phyloP scores from a whole-genome alignment of 2,329 filamentous ascomycete species.

The Aspergillus fructus region DNA sequence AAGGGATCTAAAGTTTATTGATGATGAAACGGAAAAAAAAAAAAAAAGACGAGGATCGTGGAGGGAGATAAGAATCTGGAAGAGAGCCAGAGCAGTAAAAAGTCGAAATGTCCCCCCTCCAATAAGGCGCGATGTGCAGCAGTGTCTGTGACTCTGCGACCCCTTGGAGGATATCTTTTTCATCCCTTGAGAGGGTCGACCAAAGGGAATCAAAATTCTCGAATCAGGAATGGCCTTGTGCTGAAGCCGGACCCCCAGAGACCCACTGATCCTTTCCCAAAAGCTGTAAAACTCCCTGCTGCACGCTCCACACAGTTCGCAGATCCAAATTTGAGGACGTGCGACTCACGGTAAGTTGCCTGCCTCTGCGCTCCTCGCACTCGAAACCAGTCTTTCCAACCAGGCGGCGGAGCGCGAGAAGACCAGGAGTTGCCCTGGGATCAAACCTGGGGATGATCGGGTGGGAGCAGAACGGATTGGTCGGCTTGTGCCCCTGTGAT shows the following conservation, averaged over 20 bases:
- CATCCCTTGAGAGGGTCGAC: background rate
- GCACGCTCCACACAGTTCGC: slow-evolving; percentile 23
- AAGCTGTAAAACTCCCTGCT: slow-evolving; percentile 5
- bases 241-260: slow-evolving; percentile 5
- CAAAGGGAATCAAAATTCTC: slow-evolving; percentile 2
- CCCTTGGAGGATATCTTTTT: background rate
- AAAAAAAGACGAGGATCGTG: background rate
- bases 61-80: slow-evolving; percentile 1
- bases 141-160: background rate
- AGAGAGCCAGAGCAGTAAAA: background rate
- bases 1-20: background rate
- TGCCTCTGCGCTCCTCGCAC: background rate
- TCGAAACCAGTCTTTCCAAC: background rate
- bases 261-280: slow-evolving; percentile 13
- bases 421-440: background rate
- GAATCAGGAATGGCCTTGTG: slow-evolving; percentile 10
- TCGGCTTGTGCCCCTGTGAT: background rate
- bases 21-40: background rate
- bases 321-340: slow-evolving; percentile 26
- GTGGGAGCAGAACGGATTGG: background rate
- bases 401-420: background rate
- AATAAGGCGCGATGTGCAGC: background rate
- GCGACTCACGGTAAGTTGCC: background rate
- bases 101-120: background rate
- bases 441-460: background rate